Evolutionary conservation across 345 rosid genomes (phyloP), one percentile per base, ranked within the genome.

Genomic region (Mangifera indica): DNA sequence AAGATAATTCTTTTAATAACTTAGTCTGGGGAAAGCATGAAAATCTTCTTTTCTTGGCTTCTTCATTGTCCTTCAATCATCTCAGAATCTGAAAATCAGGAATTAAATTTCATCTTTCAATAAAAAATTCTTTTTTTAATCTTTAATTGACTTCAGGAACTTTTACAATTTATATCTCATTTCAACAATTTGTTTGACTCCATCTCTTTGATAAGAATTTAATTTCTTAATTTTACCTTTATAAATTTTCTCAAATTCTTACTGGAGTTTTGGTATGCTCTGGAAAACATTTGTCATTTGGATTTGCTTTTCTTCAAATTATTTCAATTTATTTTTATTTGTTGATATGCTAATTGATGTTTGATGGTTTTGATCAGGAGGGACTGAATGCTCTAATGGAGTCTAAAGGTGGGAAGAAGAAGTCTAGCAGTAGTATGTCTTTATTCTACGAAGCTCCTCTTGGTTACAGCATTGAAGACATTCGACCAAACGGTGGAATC

Each of bases 391-490:
- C 73, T 73, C 90, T 85, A 87, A 92, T 92, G 97, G 93, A 92
- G 83, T 84, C 91, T 1, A 87, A 92, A 88, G 90, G 90, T 69
- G 92, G 98, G 73, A 88, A 87, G 67, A 86, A 87, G 86, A 88
- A 83, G 88, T 86, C 86, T 70, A 80, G 83, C 73, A 84, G 88
- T 78, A 83, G 82, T 84, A 85, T 75, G 70, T 75, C 86, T 4
- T 70, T 82, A 37, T 86, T 83, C 83, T 90, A 87, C 82, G 96
- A 90, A 90, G 96, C 98, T 81, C 93, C 98, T 55, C 93, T 92
- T 24, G 96, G 92, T 70, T 92, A 90, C 84, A 78, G 89, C 92
- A 92, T 88, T 79, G 96, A 92, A 86, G 98, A 92, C 92, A 61
- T 92, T 76, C 84, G 96, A 71, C 98, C 98, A 12, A 83, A 84